These are phyloP conservation scores for Ettlia oleoabundans DNA, from an alignment of 139 green algal species.

Conservation along the genomic window DNA sequence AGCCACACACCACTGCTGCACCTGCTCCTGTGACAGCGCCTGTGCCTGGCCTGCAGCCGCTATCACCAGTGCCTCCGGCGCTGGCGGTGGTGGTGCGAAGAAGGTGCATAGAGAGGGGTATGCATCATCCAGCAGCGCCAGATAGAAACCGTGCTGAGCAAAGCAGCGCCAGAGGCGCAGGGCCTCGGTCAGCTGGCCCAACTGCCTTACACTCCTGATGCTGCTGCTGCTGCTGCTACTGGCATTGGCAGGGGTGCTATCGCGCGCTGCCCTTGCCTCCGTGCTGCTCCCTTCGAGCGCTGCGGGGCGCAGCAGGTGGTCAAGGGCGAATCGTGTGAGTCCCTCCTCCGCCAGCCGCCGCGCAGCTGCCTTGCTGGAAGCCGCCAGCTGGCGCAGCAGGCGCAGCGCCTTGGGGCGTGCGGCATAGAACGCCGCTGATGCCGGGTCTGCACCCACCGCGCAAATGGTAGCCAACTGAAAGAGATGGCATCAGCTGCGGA, in stretches of 20 bases:
- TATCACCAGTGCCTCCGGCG: background rate
- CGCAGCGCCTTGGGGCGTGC: conserved; percentile 41
- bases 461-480: too few species aligned
- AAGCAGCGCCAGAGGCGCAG: conserved; percentile 61
- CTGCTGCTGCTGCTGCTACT: background rate
- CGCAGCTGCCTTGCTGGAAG: conserved; percentile 43
- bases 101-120: conserved; percentile 43
- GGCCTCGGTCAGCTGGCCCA: conserved; percentile 46
- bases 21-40: background rate
- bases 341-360: conserved; percentile 45
- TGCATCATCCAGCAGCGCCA: conserved; percentile 49
- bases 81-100: conserved; percentile 30
- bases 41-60: background rate
- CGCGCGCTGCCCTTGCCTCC: background rate
- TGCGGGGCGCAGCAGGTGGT: conserved; percentile 34
- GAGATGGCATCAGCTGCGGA: too few species aligned
- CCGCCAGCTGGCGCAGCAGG: conserved; percentile 60
- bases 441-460: too few species aligned
- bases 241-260: too few species aligned
- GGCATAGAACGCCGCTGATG: conserved; percentile 15
- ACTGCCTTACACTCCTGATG: background rate
- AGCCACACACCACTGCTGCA: conserved; percentile 33
- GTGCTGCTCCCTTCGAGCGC: too few species aligned
- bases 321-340: conserved; percentile 34
- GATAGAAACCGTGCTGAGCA: conserved; percentile 51